Evolutionary conservation across 179 eudicot genomes (phyloP), one percentile per base, ranked within the genome.

Genomic region (Beta lomatogona): DNA sequence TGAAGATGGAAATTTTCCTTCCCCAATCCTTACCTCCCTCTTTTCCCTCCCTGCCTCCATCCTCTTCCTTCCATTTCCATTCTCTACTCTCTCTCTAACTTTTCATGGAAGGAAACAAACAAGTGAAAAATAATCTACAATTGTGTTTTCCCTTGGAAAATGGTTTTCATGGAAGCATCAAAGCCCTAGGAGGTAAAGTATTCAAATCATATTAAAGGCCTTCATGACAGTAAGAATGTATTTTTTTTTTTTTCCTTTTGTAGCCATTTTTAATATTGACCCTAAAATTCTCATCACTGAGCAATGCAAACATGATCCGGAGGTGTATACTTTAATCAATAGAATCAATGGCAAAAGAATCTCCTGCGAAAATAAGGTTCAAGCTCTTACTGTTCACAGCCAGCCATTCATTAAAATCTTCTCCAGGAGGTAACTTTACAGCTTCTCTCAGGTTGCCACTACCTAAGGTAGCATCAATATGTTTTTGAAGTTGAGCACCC

Each of bases 381-480:
- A 52, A 22, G 69, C 44, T 81, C 88, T 85, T 84, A 91, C 93
- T 89, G 81, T 91, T 91, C 41, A 91, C 93, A 72, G 93, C 93
- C 13, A 91, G 83, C 93, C 93, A 91, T 86, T 91, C 93, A 80
- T 88, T 82, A 45, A 89, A 81, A 85, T 91, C 92, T 68, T 91
- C 93, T 72, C 92, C 93, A 76, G 93, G 92, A 59, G 93, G 93
- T 67, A 91, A 81, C 75, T 89, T 89, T 60, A 91, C 93, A 72
- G 92, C 92, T 85, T 91, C 93, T 68, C 89, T 88, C 75, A 91
- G 84, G 86, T 91, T 91, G 67, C 93, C 93, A 78, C 91, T 87
- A 71, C 93, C 93, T 77, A 91, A 87, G 85, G 92, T 89, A 74
- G 91, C 90, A 80, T 89, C 91, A 77, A 91, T 91, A 78, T 91